Percentiles rank a stretch among this genome's conserved stretches.
Evolutionary conservation across 2,329 filamentous ascomycete genomes (phyloP).

Genomic region (Ceratocystis papillata): DNA sequence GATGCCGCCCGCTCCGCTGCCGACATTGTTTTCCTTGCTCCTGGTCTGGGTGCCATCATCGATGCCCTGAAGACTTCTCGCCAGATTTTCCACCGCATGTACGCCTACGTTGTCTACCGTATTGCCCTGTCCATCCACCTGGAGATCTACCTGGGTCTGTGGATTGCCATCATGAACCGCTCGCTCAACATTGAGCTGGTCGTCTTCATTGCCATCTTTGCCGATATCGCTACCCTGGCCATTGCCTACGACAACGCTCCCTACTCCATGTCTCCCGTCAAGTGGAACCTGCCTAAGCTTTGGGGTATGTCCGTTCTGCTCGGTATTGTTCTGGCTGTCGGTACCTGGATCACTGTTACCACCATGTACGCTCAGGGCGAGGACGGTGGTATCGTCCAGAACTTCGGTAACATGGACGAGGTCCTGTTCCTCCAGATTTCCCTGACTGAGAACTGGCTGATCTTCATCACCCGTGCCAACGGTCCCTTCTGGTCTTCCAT

Average conservation of each 20-base stretch:
- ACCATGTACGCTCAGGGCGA: slow-evolving; percentile 60
- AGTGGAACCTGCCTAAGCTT: slow-evolving; percentile 85
- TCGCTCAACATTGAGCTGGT: slow-evolving; percentile 77
- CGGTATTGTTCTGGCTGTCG: slow-evolving; percentile 66
- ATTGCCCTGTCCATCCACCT: slow-evolving; percentile 85
- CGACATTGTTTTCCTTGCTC: slow-evolving; percentile 88
- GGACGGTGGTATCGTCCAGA: slow-evolving; percentile 77
- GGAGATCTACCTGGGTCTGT: slow-evolving; percentile 82
- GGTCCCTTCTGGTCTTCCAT: slow-evolving; percentile 85
- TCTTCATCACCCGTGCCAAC: slow-evolving; percentile 90
- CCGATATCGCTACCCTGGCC: slow-evolving; percentile 80
- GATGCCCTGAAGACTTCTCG: slow-evolving; percentile 86
- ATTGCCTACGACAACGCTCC: slow-evolving; percentile 91
- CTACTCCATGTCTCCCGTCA: slow-evolving; percentile 74
- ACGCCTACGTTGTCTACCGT: slow-evolving; percentile 90
- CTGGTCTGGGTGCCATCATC: slow-evolving; percentile 83
- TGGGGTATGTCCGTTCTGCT: slow-evolving; percentile 87
- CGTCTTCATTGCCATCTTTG: slow-evolving; percentile 91
- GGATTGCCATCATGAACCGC: slow-evolving; percentile 79
- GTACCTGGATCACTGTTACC: slow-evolving; percentile 80
- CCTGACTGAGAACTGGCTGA: slow-evolving; percentile 89
- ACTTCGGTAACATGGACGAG: slow-evolving; percentile 70
- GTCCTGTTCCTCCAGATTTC: slow-evolving; percentile 85
- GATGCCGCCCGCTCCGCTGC: slow-evolving; percentile 84
- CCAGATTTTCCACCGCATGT: slow-evolving; percentile 95